Evolutionary conservation across 1,284 basidiomycete species (phyloP).

Genomic region (Volvariella volvacea): DNA sequence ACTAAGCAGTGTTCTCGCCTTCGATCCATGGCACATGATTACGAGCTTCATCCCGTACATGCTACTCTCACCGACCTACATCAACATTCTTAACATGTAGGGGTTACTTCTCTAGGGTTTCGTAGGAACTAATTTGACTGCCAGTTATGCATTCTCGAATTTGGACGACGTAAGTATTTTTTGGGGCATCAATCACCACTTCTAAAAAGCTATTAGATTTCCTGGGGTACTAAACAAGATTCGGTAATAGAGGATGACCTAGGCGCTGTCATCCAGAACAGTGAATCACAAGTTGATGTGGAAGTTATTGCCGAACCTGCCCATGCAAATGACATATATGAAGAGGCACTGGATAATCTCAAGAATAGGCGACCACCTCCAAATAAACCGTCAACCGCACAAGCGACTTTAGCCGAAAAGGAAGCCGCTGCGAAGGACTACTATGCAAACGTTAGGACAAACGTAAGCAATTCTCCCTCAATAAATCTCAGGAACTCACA

Average conservation of each 20-base stretch:
- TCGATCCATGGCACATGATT: constrained; percentile 92
- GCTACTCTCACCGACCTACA: constrained; percentile 82
- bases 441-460: constrained; percentile 88
- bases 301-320: constrained; percentile 82
- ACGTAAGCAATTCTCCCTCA: constrained; percentile 43
- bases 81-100: constrained; percentile 83
- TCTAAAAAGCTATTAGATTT: constrained; percentile 43
- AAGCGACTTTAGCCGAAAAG: constrained; percentile 38
- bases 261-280: constrained; percentile 74
- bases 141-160: constrained; percentile 76
- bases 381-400: constrained; percentile 20
- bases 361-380: constrained; percentile 58
- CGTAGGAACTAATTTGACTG: constrained; percentile 5
- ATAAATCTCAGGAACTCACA: not conserved
- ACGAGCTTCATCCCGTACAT: constrained; percentile 90
- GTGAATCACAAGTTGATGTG: constrained; percentile 80
- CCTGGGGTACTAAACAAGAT: constrained; percentile 90
- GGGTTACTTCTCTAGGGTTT: constrained; percentile 20
- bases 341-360: constrained; percentile 82
- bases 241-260: constrained; percentile 65
- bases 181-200: not conserved
- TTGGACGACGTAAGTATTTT: constrained; percentile 62
- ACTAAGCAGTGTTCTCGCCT: constrained; percentile 74
- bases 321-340: constrained; percentile 86
- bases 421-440: constrained; percentile 82